Evolutionary conservation across 441 rosid genomes (phyloP), one percentile per base, ranked within the genome.

Genomic region (Aquilaria agallochum): DNA sequence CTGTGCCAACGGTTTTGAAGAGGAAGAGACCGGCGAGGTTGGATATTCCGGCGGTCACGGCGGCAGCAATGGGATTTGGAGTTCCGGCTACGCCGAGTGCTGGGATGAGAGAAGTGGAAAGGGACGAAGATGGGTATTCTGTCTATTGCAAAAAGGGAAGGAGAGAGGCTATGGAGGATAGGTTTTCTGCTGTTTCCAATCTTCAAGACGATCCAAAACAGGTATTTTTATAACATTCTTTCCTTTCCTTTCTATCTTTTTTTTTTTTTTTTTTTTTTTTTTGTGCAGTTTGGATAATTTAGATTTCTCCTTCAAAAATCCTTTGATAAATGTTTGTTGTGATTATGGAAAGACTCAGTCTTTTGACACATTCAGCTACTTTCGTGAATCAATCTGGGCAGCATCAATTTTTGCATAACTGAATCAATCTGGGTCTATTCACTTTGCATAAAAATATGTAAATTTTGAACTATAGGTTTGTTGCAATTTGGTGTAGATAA

Each of bases 121-220:
- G 67, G 32, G 93, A 85, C 44, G 74, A 75, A 34, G 77, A 58
- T 48, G 95, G 86, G 12, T 90, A 83, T 75, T 87, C 90, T 10
- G 96, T 90, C 42, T 84, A 72, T 69, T 88, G 97, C 52, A 90
- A 87, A 74, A 79, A 81, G 84, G 98, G 98, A 31, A 84, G 84
- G 72, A 80, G 95, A 33, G 91, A 83, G 55, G 67, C 74, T 31
- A 90, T 88, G 96, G 98, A 93, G 74, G 98, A 93, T 74, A 86
- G 98, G 1, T 81, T 72, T 63, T 80, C 86, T 50, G 86, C 85
- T 10, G 61, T 56, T 32, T 63, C 79, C 66, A 76, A 71, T 55
- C 36, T 67, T 53, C 75, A 72, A 1, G 89, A 79, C 30, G 80
- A 83, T 53, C 52, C 74, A 36, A 78, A 80, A 48, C 84, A 78